Base-by-base conservation (phyloP, 495 filamentous ascomycete genomes). In the Hypoxylon trugodes region DNA sequence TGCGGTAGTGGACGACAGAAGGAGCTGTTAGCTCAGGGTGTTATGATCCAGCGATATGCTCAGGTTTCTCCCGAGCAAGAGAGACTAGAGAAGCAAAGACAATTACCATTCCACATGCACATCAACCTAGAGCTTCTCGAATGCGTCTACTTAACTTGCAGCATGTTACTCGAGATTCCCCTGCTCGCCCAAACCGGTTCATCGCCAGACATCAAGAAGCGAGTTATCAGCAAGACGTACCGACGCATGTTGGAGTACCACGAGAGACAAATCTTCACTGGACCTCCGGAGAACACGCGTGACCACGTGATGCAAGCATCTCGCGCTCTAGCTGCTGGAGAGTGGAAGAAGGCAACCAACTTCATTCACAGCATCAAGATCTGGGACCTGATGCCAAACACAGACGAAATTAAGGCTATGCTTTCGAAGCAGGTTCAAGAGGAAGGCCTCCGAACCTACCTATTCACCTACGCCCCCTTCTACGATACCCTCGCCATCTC, bases 41-140 rank as follows among this genome's bases (percentile, higher is more conserved):
- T 99, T 53, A 96, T 97, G 82, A 93, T 98, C 63, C 96, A 98
- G 80, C 86, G 95, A 35, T 99, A 90, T 79, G 91, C 87, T 25
- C 93, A 95, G 69, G 93, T 98, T 54, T 91, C 91, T 13, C 96
- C 95, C 4, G 95, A 99, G 79, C 96, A 98, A 75, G 95, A 99
- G 77, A 89, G 94, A 61, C 85, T 98, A 19, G 95, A 99, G 76
- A 87, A 93, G 63, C 95, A 98, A 75, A 87, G 95, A 59, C 95
- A 98, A 78, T 83, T 99, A 58, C 95, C 95, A 37, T 99, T 99
- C 86, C 95, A 99, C 80, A 96, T 97, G 91, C 95, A 99, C 83
- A 98, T 99, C 82, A 99, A 99, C 82, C 84, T 99, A 16, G 95
- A 99, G 69, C 86, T 99, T 24, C 86, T 99, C 2, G 95, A 99